These are phyloP conservation scores for Solanum habrochaites DNA, from an alignment of 257 asterid genomes.

Conservation along the genomic window DNA sequence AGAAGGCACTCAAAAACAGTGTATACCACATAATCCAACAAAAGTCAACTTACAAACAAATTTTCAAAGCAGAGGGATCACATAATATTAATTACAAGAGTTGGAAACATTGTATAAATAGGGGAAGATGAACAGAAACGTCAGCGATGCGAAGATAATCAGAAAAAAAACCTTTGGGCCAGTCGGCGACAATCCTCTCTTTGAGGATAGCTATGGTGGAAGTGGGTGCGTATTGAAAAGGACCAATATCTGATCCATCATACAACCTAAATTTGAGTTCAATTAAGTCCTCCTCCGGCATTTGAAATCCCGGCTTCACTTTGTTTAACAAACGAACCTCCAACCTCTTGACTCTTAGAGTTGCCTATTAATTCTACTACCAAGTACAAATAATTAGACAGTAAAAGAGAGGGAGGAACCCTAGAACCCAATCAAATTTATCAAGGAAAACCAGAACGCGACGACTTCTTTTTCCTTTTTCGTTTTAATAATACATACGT, in stretches of 20 bases:
- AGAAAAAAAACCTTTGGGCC: constrained; percentile 26
- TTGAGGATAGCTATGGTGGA: constrained; percentile 79
- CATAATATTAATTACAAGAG: background rate
- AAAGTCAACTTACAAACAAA: background rate
- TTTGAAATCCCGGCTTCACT: constrained; percentile 3
- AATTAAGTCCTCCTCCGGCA: constrained; percentile 42
- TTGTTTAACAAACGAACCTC: background rate
- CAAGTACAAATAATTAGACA: background rate
- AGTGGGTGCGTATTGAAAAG: constrained; percentile 77
- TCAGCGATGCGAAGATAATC: background rate
- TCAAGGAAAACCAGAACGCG: background rate
- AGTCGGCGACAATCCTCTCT: constrained; percentile 53
- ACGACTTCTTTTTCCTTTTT: background rate
- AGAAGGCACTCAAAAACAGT: background rate
- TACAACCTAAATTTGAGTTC: constrained; percentile 84
- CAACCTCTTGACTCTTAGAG: background rate
- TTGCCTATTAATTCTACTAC: background rate
- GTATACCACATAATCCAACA: background rate
- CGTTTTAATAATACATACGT: background rate
- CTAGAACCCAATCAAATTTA: background rate
- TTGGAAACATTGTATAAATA: background rate
- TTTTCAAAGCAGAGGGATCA: background rate
- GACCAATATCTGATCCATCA: constrained; percentile 96
- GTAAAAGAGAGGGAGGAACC: background rate
- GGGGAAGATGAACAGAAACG: background rate